Base-by-base conservation (phyloP, 345 rosid genomes). In the Bretschneidera sinensis region DNA sequence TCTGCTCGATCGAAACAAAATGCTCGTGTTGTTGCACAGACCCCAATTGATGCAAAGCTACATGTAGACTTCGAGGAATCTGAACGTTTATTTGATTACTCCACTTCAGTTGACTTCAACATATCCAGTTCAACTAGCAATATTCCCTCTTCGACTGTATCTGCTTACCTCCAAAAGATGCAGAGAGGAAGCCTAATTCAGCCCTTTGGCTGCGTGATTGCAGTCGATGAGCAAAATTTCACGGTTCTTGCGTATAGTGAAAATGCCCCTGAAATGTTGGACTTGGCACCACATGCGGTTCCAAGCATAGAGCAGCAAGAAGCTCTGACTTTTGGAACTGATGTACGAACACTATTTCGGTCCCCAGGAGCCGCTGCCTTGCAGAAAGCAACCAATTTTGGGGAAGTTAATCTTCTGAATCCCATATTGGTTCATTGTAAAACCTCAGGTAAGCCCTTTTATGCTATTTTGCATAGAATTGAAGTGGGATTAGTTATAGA, bases 181-280 rank as follows among this genome's bases (percentile, higher is more conserved):
- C 90, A 87, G 78, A 82, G 90, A 72, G 95, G 97, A 9, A 66
- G 62, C 60, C 72, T 83, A 45, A 82, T 90, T 65, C 95, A 85
- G 67, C 87, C 92, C 23, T 87, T 82, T 61, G 97, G 97, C 22
- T 90, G 95, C 65, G 54, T 90, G 71, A 74, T 90, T 54, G 92
- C 86, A 13, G 84, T 90, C 0, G 88, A 90, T 62, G 85, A 80
- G 68, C 72, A 82, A 68, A 82, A 31, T 68, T 81, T 82, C 54
- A 76, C 51, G 28, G 79, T 90, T 17, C 62, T 90, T 57, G 91
- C 91, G 9, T 85, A 71, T 59, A 85, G 95, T 17, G 92, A 85
- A 68, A 90, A 90, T 64, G 81, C 91, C 21, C 85, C 77, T 1
- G 92, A 90, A 55, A 79, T 90, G 90, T 68, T 90, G 65, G 92